phyloP scores from a whole-genome alignment of 139 green algal species.

The Penium margaritaceum region DNA sequence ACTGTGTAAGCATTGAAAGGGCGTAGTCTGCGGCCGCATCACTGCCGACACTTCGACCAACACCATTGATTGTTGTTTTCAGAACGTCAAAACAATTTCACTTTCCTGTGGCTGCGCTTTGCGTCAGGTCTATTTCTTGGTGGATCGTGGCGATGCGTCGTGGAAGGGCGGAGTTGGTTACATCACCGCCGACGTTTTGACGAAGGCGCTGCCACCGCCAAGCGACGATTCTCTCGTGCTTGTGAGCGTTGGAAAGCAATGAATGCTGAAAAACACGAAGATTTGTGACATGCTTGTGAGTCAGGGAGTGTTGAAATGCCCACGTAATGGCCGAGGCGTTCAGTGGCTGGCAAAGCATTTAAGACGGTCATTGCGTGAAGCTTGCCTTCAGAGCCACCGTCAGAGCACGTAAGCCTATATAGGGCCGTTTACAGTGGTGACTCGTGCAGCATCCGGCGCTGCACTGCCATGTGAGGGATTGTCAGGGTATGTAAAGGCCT shows the following conservation, averaged over 20 bases:
- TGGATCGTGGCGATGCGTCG: conserved; percentile 47
- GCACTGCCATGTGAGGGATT: no score
- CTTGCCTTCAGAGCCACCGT: no score
- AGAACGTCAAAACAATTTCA: no score
- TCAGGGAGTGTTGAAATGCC: not conserved
- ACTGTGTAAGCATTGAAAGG: no score
- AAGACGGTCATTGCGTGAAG: not conserved
- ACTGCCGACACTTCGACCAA: not conserved
- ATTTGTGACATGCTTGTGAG: not conserved
- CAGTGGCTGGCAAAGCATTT: not conserved
- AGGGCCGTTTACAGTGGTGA: no score
- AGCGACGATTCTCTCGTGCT: conserved; percentile 57
- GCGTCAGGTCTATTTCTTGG: conserved; percentile 33
- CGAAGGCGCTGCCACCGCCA: conserved; percentile 57
- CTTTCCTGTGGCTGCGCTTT: no score
- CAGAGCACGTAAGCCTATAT: no score
- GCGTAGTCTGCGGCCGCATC: not conserved
- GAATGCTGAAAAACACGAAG: not conserved
- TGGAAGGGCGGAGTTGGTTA: conserved; percentile 67
- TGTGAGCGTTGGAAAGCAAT: conserved; percentile 57
- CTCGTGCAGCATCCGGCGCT: no score
- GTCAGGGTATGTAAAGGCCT: no score
- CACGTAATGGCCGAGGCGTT: not conserved
- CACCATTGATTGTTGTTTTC: no score
- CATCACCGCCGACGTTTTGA: conserved; percentile 72